Evolutionary conservation across 768 basidiomycete genomes (phyloP), one percentile per base, ranked within the genome.

Genomic region (Mycena epipterygia): DNA sequence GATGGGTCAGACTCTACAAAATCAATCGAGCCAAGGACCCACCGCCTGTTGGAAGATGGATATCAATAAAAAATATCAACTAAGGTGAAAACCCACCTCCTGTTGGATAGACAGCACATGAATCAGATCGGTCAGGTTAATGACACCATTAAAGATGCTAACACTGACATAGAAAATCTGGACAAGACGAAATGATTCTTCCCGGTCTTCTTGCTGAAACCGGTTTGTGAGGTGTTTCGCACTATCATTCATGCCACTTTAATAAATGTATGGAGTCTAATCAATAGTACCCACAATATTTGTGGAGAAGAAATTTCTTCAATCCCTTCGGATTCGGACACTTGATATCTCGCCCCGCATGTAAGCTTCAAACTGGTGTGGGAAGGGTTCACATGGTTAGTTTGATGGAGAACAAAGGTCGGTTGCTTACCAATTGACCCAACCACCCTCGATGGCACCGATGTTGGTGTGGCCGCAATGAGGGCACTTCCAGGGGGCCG

Each of bases 111-210:
- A n/a, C n/a, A n/a, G n/a, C n/a, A n/a, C n/a, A n/a, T n/a, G n/a
- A n/a, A n/a, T n/a, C n/a, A n/a, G n/a, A n/a, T n/a, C n/a, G n/a
- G n/a, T n/a, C n/a, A n/a, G n/a, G n/a, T n/a, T n/a, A n/a, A n/a
- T n/a, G 32, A 61, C 32, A 48, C 46, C 32, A 48, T 49, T 49
- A 21, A 48, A 48, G 30, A 35, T 37, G 6, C 51, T 16, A 25
- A 30, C 59, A 49, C 59, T 48, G 46, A 61, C 59, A 48, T 61
- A 61, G 42, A 61, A 30, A 61, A 61, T 61, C 59, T 49, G 59
- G 44, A 61, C 59, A 33, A 61, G 59, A n/a, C 44, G 44, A 61
- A 61, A 61, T 14, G 46, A 49, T 49, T 49, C 21, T 49, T 44
- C 32, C 19, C 17, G 59, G 46, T 49, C 46, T 48, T 61, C 46